A percentile compares a stretch with the other conserved stretches of the same genome.
Evolutionary conservation across 2,329 filamentous ascomycete genomes (phyloP).

Genomic region (Cladosporium sp.): DNA sequence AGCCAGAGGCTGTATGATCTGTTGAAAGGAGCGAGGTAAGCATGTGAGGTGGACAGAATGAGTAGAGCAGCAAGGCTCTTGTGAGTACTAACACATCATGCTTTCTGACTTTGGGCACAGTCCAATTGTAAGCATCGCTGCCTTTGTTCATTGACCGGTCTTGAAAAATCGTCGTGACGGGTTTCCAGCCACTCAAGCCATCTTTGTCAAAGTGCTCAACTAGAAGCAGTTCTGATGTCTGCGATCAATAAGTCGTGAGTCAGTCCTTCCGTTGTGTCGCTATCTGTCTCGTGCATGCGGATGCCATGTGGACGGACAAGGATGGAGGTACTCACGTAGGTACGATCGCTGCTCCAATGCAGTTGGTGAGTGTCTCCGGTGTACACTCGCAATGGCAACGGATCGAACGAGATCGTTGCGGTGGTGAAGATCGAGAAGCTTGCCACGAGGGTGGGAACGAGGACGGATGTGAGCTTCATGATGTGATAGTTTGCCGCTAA

Average conservation of each 20-base stretch:
- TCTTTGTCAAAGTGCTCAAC: neutral
- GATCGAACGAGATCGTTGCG: neutral
- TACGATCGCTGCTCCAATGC: neutral
- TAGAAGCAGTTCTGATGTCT: neutral
- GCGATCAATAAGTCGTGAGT: neutral
- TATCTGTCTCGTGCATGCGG: too few species aligned
- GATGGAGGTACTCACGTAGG: neutral
- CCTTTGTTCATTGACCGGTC: neutral
- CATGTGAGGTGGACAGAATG: neutral
- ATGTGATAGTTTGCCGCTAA: neutral
- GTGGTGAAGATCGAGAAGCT: neutral
- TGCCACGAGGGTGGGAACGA: neutral
- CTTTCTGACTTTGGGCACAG: neutral
- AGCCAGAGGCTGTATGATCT: neutral
- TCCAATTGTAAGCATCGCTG: neutral
- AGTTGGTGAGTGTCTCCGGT: neutral
- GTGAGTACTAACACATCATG: neutral
- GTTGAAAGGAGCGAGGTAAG: neutral
- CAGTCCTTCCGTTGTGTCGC: too few species aligned
- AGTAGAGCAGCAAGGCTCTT: neutral
- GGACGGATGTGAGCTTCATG: neutral
- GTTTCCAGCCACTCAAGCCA: neutral
- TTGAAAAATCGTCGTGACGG: neutral
- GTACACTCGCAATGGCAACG: neutral
- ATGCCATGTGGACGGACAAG: too few species aligned